Evolutionary conservation across 305 asterid genomes (phyloP).

Genomic region (Solanum hybrid): DNA sequence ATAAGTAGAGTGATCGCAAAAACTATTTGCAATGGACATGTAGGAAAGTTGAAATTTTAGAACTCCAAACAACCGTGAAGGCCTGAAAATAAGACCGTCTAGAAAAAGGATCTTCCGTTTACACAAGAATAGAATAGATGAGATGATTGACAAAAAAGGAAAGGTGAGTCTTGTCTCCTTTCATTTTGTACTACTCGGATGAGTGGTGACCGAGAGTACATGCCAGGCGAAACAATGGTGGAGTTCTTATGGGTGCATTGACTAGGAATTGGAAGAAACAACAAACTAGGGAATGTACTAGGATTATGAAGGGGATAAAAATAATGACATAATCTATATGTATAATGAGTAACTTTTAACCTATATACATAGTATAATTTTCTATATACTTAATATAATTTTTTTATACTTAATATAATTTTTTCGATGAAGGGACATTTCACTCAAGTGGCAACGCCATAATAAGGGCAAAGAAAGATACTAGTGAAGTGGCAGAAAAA

Average conservation of each 20-base stretch:
- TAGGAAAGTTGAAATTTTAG: too few relatives aligned
- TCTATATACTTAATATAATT: too few relatives aligned
- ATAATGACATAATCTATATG: too few relatives aligned
- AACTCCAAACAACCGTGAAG: too few relatives aligned
- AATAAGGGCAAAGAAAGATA: background rate
- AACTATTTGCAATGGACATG: too few relatives aligned
- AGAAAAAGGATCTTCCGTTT: too few relatives aligned
- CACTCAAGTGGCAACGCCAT: background rate
- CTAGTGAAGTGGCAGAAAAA: background rate
- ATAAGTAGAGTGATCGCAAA: too few relatives aligned
- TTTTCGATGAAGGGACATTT: background rate
- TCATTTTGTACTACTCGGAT: background rate
- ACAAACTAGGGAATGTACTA: background rate
- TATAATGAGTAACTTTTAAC: too few relatives aligned
- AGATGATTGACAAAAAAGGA: too few relatives aligned
- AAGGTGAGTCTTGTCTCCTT: background rate
- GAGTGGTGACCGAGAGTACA: background rate
- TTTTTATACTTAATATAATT: background rate
- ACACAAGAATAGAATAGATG: too few relatives aligned
- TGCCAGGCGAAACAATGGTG: background rate
- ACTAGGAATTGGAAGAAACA: background rate
- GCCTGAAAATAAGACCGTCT: too few relatives aligned
- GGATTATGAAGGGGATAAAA: background rate
- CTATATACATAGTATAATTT: background rate
- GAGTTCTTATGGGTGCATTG: background rate